Evolutionary conservation across 768 basidiomycete species (phyloP).

Genomic region (Mycena belliarum): DNA sequence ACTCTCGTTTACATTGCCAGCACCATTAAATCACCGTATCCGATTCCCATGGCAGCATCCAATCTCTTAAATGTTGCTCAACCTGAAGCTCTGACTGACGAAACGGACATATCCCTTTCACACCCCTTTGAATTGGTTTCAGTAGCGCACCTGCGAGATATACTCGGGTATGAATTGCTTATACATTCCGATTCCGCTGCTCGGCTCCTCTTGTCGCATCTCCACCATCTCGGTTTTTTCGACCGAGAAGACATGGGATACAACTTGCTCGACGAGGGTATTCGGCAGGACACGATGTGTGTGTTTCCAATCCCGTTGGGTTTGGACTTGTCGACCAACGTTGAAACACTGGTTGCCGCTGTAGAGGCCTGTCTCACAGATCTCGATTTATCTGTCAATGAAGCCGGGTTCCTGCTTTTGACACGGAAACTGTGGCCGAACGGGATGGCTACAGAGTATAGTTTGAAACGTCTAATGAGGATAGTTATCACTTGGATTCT

Average conservation of each 20-base stretch:
- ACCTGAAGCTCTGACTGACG: slow-evolving; percentile 25
- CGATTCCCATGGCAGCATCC: slow-evolving; percentile 30
- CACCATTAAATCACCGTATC: slow-evolving; percentile 49
- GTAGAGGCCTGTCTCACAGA: slow-evolving; percentile 73
- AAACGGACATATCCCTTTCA: slow-evolving; percentile 24
- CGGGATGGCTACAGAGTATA: slow-evolving; percentile 71
- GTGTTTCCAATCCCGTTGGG: slow-evolving; percentile 70
- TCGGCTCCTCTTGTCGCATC: slow-evolving; percentile 54
- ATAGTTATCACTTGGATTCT: slow-evolving; percentile 70
- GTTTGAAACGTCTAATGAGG: slow-evolving; percentile 58
- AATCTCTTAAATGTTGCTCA: slow-evolving; percentile 50
- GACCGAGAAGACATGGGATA: slow-evolving; percentile 41
- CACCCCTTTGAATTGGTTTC: slow-evolving; percentile 57
- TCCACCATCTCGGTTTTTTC: slow-evolving; percentile 66
- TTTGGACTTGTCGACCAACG: slow-evolving; percentile 69
- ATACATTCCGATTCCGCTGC: slow-evolving; percentile 56
- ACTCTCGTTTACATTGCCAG: slow-evolving; percentile 63
- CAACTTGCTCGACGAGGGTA: slow-evolving; percentile 38
- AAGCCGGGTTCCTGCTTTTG: slow-evolving; percentile 72
- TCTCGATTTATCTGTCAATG: slow-evolving; percentile 72
- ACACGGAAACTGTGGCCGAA: slow-evolving; percentile 73
- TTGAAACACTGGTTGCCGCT: slow-evolving; percentile 70
- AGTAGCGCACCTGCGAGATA: slow-evolving; percentile 58
- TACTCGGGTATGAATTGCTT: slow-evolving; percentile 59
- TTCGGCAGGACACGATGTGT: slow-evolving; percentile 43